Conservation (phyloP, 805 yeast genomes). For the Ogataea ramenticola region DNA sequence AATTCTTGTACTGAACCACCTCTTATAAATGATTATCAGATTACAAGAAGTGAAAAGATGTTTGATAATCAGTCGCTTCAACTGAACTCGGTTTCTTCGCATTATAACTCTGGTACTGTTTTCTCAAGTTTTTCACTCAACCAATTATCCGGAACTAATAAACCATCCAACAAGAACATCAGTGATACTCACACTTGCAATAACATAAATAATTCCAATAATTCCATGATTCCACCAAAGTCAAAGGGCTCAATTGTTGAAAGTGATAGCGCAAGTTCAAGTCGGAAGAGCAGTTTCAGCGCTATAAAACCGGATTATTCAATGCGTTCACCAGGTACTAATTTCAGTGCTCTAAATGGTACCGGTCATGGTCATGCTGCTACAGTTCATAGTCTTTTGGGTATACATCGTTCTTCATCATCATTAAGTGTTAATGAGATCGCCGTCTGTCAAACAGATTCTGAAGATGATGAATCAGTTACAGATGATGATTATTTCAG, state of each 20-base stretch:
- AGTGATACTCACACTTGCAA: background rate
- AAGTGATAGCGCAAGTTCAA: background rate
- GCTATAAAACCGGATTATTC: background rate
- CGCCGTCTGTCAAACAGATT: background rate
- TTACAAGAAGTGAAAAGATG: too few relatives aligned
- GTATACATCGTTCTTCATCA: background rate
- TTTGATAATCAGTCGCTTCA: background rate
- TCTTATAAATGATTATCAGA: too few relatives aligned
- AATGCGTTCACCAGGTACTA: background rate
- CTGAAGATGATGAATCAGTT: background rate
- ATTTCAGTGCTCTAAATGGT: too few relatives aligned
- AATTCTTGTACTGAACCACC: too few relatives aligned
- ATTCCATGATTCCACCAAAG: background rate
- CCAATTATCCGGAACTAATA: background rate
- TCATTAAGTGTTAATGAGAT: background rate
- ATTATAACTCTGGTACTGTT: background rate
- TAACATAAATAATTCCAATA: background rate
- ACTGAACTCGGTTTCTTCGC: background rate
- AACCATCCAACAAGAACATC: too few relatives aligned
- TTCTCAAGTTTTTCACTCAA: background rate
- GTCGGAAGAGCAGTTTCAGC: background rate
- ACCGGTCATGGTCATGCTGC: background rate
- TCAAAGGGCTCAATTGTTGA: background rate
- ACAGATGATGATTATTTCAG: background rate
- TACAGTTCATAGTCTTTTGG: background rate